Conservation (phyloP, 1,284 basidiomycete genomes). For the Sanghuangporus sanghuang region DNA sequence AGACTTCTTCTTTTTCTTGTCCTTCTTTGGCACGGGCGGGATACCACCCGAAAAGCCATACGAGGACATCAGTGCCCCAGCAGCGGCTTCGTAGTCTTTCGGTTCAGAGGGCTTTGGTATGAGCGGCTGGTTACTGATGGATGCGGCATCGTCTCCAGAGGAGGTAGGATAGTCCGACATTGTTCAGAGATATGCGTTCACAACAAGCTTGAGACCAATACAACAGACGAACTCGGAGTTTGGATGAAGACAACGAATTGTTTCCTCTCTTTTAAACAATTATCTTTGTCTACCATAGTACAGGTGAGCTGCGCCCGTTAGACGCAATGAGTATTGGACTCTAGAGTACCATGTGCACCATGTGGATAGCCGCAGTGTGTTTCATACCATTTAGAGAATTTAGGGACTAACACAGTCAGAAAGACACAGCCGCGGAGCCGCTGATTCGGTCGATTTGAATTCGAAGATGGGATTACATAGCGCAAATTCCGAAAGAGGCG, state of each 20-base stretch:
- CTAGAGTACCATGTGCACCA: not conserved
- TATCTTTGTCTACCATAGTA: not conserved
- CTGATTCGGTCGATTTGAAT: not conserved
- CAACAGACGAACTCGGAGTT: not conserved
- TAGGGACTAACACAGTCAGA: not conserved
- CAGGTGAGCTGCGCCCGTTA: not conserved
- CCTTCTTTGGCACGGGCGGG: not conserved
- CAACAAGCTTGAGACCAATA: not conserved
- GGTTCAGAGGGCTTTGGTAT: slow-evolving; percentile 11
- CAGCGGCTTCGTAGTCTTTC: slow-evolving; percentile 19
- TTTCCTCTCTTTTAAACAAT: not conserved
- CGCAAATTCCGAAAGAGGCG: not conserved
- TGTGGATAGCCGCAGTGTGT: not conserved
- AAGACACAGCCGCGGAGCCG: not conserved
- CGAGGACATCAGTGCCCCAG: slow-evolving; percentile 13
- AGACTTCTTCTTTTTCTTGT: slow-evolving; percentile 11
- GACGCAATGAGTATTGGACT: not conserved
- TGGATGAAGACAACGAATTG: not conserved
- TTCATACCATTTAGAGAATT: not conserved
- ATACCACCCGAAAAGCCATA: slow-evolving; percentile 13
- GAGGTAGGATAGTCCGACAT: slow-evolving; percentile 7
- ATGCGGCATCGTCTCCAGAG: slow-evolving; percentile 10
- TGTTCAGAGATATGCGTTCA: not conserved
- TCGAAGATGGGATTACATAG: not conserved
- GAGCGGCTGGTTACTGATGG: slow-evolving; percentile 16